Percentiles rank a stretch among this genome's conserved stretches.
Evolutionary conservation across 1,284 basidiomycete genomes (phyloP).

Genomic region (Sanghuangporus sanghuang): DNA sequence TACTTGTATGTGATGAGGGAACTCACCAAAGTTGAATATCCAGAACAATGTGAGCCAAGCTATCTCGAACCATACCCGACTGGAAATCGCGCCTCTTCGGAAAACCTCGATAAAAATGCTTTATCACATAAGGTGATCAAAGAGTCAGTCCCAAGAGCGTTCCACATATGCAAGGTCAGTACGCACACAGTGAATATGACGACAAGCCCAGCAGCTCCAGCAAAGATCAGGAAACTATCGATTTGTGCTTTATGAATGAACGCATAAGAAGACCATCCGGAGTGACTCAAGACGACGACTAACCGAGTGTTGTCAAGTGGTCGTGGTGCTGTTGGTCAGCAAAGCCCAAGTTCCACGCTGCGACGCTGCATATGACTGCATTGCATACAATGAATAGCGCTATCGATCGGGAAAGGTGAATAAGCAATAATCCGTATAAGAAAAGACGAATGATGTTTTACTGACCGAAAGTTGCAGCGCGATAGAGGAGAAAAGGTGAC

Average conservation of each 20-base stretch:
- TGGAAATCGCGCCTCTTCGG: constrained; percentile 43
- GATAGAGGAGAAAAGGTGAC: constrained; percentile 25
- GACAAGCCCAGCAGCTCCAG: constrained; percentile 54
- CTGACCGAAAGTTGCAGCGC: constrained; percentile 38
- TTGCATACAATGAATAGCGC: constrained; percentile 59
- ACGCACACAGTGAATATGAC: constrained; percentile 59
- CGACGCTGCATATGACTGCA: constrained; percentile 58
- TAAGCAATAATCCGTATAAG: neutral
- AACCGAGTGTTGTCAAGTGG: constrained; percentile 27
- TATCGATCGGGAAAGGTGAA: constrained; percentile 24
- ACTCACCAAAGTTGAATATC: constrained; percentile 56
- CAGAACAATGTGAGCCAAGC: constrained; percentile 56
- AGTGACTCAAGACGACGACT: constrained; percentile 19
- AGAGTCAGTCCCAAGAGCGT: constrained; percentile 3
- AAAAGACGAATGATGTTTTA: constrained; percentile 4
- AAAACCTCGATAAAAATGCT: constrained; percentile 62
- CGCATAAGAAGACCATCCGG: neutral
- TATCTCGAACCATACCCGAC: constrained; percentile 68
- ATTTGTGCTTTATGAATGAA: constrained; percentile 30
- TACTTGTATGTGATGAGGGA: neutral
- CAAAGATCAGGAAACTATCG: constrained; percentile 55
- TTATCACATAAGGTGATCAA: neutral
- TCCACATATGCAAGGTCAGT: neutral
- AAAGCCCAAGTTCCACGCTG: constrained; percentile 65
- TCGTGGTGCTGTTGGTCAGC: constrained; percentile 25